Conservation (phyloP, 2,329 filamentous ascomycete genomes). For the Verticillium dahliae region DNA sequence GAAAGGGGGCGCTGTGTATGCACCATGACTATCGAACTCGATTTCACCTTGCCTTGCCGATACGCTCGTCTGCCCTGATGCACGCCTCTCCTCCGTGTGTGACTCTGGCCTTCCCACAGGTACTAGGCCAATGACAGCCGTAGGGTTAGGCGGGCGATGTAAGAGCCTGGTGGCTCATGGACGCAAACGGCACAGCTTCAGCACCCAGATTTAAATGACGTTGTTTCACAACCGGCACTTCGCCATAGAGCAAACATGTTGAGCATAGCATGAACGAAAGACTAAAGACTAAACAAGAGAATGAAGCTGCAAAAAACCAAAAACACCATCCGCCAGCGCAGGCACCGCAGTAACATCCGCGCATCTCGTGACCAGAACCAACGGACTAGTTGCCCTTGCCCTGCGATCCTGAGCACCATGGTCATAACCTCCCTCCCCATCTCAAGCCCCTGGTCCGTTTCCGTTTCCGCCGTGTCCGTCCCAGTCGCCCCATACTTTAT, state of each 20-base stretch:
- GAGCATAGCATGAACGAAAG: not conserved
- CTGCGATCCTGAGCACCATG: no score
- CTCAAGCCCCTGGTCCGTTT: not conserved
- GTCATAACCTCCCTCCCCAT: no score
- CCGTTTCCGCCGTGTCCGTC: not conserved
- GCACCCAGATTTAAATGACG: no score
- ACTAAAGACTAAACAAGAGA: not conserved
- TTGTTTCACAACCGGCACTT: no score
- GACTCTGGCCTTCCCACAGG: no score
- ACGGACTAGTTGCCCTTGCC: no score
- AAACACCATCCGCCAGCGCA: not conserved
- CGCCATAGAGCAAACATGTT: no score
- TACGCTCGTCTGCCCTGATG: not conserved
- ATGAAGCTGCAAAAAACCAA: not conserved
- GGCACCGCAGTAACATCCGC: not conserved
- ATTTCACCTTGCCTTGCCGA: not conserved
- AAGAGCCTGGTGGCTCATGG: no score
- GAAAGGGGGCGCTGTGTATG: not conserved
- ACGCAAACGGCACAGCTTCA: no score
- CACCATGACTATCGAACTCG: conserved; percentile 1
- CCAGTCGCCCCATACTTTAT: not conserved
- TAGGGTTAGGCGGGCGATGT: no score
- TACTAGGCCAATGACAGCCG: no score
- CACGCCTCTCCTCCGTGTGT: not conserved
- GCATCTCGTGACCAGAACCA: not conserved